These are phyloP conservation scores for Mesotaenium endlicherianum DNA, from an alignment of 139 green algal species.

Conservation along the genomic window DNA sequence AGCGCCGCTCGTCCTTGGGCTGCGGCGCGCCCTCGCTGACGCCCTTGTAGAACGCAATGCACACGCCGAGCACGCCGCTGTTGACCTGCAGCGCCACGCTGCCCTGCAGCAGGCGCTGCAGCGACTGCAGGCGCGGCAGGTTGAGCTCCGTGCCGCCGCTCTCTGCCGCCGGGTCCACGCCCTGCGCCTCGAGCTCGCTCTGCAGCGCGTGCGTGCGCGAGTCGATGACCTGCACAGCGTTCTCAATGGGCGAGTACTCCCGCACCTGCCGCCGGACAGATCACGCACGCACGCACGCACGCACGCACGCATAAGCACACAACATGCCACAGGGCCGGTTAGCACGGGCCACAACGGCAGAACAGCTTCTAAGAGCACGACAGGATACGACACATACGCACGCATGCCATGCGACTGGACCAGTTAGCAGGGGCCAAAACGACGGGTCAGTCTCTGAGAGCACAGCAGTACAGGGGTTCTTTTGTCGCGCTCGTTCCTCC, in stretches of 20 bases:
- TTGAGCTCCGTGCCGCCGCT: not conserved
- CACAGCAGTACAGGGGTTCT: too few relatives aligned
- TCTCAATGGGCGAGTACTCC: constrained; percentile 49
- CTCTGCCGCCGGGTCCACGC: not conserved
- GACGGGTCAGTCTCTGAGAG: too few relatives aligned
- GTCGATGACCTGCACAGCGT: constrained; percentile 36
- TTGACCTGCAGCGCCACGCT: constrained; percentile 52
- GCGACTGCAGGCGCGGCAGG: constrained; percentile 14
- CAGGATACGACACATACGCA: too few relatives aligned
- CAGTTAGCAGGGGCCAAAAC: too few relatives aligned
- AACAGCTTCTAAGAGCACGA: too few relatives aligned
- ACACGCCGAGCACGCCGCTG: constrained; percentile 46
- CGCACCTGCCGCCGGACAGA: not conserved
- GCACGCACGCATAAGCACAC: too few relatives aligned
- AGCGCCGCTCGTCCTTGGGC: not conserved
- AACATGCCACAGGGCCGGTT: too few relatives aligned
- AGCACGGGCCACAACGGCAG: too few relatives aligned
- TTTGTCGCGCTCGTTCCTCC: too few relatives aligned
- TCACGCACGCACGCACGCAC: too few relatives aligned
- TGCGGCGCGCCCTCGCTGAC: not conserved
- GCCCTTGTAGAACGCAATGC: constrained; percentile 33
- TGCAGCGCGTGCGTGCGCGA: constrained; percentile 31
- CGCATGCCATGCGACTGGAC: too few relatives aligned
- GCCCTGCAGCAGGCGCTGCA: constrained; percentile 50
- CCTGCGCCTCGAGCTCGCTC: constrained; percentile 31